Evolutionary conservation across 805 yeast species (phyloP).

Genomic region (Yamadazyma phyllophila): DNA sequence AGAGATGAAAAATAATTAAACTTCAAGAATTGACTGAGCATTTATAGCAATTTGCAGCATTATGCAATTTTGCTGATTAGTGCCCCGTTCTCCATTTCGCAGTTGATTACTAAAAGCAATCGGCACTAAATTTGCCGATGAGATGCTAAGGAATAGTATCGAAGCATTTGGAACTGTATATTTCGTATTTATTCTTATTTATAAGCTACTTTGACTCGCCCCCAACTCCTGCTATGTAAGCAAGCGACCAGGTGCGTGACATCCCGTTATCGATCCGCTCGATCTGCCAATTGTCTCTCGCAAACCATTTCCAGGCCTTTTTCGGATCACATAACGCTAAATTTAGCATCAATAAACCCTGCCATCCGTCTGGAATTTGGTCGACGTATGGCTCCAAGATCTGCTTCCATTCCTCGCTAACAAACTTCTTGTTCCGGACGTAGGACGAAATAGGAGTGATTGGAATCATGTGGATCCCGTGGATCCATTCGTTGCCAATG

Average conservation of each 20-base stretch:
- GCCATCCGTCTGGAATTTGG: conserved; percentile 64
- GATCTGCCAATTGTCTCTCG: conserved; percentile 50
- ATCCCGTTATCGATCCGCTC: conserved; percentile 76
- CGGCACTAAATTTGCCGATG: not conserved
- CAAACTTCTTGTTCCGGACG: conserved; percentile 53
- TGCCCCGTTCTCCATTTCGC: not conserved
- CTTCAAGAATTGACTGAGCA: not conserved
- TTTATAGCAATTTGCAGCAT: conserved; percentile 4
- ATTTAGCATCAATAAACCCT: conserved; percentile 69
- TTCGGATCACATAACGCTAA: conserved; percentile 71
- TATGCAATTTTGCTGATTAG: not conserved
- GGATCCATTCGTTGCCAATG: conserved; percentile 59
- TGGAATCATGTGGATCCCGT: conserved; percentile 78
- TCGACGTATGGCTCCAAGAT: conserved; percentile 45
- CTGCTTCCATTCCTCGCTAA: conserved; percentile 61
- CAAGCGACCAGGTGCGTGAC: conserved; percentile 81
- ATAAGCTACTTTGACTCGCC: conserved; percentile 16
- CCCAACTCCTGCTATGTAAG: conserved; percentile 61
- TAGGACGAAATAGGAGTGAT: conserved; percentile 65
- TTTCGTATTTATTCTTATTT: no score
- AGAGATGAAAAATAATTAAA: not conserved
- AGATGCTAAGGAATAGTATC: not conserved
- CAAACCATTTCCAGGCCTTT: conserved; percentile 41
- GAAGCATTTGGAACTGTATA: not conserved
- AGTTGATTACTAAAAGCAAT: not conserved